Evolutionary conservation across 2,329 filamentous ascomycete genomes (phyloP).

Genomic region (Ploettnerulaceae sp.): DNA sequence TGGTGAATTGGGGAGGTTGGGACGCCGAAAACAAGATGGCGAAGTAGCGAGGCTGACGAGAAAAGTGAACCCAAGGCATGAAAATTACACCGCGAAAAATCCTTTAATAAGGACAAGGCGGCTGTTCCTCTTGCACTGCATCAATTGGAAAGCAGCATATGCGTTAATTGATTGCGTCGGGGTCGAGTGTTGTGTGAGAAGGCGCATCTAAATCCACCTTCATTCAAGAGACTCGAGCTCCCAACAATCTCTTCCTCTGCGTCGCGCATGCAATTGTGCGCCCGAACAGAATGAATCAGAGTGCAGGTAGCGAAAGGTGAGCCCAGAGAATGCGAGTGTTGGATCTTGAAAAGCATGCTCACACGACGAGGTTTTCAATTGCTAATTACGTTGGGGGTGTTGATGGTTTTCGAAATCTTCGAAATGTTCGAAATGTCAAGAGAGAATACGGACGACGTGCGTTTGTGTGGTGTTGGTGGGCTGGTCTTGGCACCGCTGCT

Average conservation of each 20-base stretch:
- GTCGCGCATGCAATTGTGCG: constrained; percentile 9
- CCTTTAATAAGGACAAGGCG: background rate
- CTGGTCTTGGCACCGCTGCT: too few relatives aligned
- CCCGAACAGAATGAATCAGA: background rate
- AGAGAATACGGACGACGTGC: too few relatives aligned
- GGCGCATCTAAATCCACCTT: constrained; percentile 1
- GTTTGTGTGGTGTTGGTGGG: too few relatives aligned
- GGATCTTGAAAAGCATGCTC: constrained; percentile 23
- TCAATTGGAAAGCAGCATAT: constrained; percentile 1
- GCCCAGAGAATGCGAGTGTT: constrained; percentile 9
- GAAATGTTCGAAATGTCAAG: too few relatives aligned
- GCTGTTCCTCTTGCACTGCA: background rate
- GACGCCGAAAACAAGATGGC: constrained; percentile 17
- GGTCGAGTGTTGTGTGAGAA: background rate
- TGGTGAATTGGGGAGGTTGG: constrained; percentile 15
- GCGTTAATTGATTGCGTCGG: background rate
- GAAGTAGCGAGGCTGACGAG: constrained; percentile 4
- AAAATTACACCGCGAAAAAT: constrained; percentile 3
- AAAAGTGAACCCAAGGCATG: background rate
- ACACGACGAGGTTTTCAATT: constrained; percentile 15
- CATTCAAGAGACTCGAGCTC: background rate
- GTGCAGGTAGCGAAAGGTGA: constrained; percentile 3
- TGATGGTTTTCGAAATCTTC: too few relatives aligned
- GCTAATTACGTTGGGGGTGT: background rate
- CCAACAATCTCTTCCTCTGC: background rate